Base-by-base conservation (phyloP, 345 rosid genomes). In the Eucalyptus caleyi region DNA sequence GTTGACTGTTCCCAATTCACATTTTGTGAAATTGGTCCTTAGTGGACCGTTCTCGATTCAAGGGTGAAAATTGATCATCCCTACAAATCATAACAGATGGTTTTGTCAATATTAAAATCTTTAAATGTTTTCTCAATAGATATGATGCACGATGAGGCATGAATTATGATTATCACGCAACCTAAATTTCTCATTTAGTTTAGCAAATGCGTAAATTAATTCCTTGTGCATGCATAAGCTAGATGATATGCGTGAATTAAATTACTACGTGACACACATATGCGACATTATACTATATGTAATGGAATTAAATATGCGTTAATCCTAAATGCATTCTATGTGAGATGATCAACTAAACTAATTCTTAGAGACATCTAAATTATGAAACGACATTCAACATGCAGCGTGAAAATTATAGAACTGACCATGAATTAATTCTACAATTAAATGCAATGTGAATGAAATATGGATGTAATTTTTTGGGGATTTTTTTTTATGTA, bases 41-140 rank as follows among this genome's bases (percentile, higher is more conserved):
- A 5, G n/a, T 11, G n/a, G 65, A 27, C 7, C 1, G 1, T 26
- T 59, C 7, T 27, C 1, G 3, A 59, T 59, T 59, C 6, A 1
- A 26, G 15, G 30, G 15, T 59, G 0, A 27, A 27, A 59, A 59
- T 5, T 27, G 15, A 26, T 26, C n/a, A 27, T 27, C 15, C 62
- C 56, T 53, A 53, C 56, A 53, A 18, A 53, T n/a, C n/a, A n/a
- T n/a, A n/a, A n/a, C n/a, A n/a, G n/a, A n/a, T n/a, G n/a, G n/a
- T n/a, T n/a, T n/a, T n/a, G n/a, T n/a, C n/a, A n/a, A n/a, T n/a
- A n/a, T n/a, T n/a, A n/a, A n/a, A n/a, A n/a, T n/a, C n/a, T n/a
- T n/a, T n/a, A n/a, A n/a, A n/a, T n/a, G n/a, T n/a, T n/a, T n/a
- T n/a, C n/a, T n/a, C n/a, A n/a, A n/a, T n/a, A n/a, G n/a, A n/a